Evolutionary conservation across 129 eudicot species (phyloP), one percentile per base, ranked within the genome.

Genomic region (Arctium minus): DNA sequence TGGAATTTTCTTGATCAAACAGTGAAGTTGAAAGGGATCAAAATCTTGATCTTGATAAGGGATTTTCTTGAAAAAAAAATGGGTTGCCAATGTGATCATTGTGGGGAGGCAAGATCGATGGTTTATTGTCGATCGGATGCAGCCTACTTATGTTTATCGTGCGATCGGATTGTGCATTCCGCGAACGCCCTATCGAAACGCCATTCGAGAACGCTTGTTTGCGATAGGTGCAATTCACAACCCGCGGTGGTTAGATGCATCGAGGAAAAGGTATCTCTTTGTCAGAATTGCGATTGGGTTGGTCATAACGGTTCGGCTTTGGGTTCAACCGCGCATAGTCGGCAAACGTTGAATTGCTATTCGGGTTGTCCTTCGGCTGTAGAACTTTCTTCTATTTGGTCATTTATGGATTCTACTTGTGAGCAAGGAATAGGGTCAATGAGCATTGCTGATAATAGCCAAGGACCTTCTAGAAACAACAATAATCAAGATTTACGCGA

Each of bases 81-180:
- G 94, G 97, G 93, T 56, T 84, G 85, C 72, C 48, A 82, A 4
- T 92, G 99, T 85, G 99, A 93, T 79, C 92, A 84, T 80, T 95
- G 99, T 74, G 93, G 88, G 87, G 97, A 95, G 56, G 91, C 90
- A 72, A 87, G 94, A 80, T 91, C 99, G 6, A 82, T 91, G 87
- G 92, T 93, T 32, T 91, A 88, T 82, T 95, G 99, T 81, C 88
- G 97, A 48, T 95, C 99, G 44, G 99, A 95, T 91, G 91, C 97
- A 72, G 98, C 98, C 38, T 86, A 90, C 68, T 87, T 95, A 83
- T 95, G 98, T 79, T 72, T 95, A 75, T 91, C 97, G 6, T 95
- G 98, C 87, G 98, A 95, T 70, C 93, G 93, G 2, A 73, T 84
- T 31, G 91, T 95, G 38, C 99, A 95, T 77, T 95, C 97, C 15